Conservation (phyloP, 2,329 filamentous ascomycete genomes). For the Septoria petroselini region DNA sequence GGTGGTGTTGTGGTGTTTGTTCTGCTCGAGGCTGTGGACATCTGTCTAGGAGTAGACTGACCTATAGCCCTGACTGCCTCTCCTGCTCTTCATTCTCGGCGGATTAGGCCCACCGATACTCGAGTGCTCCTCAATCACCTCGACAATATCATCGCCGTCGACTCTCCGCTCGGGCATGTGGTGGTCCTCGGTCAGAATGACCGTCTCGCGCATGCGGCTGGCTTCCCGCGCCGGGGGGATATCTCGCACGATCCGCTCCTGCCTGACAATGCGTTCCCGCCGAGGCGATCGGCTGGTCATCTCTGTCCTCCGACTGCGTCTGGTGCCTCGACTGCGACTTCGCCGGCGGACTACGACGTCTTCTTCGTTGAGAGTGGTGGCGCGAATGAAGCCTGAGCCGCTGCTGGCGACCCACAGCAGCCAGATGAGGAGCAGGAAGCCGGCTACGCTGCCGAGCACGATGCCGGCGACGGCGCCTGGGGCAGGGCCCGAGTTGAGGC, state of each 20-base stretch:
- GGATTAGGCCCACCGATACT: constrained; percentile 41
- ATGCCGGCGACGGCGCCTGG: constrained; percentile 61
- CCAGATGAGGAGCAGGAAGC: constrained; percentile 54
- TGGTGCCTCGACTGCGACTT: constrained; percentile 28
- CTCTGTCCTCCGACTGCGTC: constrained; percentile 32
- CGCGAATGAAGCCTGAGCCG: constrained; percentile 33
- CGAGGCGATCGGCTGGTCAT: constrained; percentile 34
- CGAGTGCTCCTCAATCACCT: constrained; percentile 58
- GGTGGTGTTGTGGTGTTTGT: not conserved
- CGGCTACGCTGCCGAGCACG: constrained; percentile 53
- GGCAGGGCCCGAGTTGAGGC: constrained; percentile 51
- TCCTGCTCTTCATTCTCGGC: constrained; percentile 38
- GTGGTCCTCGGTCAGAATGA: constrained; percentile 48
- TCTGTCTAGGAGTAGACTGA: constrained; percentile 39
- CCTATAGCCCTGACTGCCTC: constrained; percentile 48
- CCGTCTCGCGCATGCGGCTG: constrained; percentile 34
- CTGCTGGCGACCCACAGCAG: constrained; percentile 46
- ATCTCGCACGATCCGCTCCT: constrained; percentile 38
- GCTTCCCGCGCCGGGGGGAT: constrained; percentile 27
- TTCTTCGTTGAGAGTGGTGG: constrained; percentile 33
- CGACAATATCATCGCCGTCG: constrained; percentile 54
- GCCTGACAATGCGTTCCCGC: constrained; percentile 35
- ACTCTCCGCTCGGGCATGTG: constrained; percentile 40
- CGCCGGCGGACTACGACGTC: constrained; percentile 35
- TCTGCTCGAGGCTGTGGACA: constrained; percentile 1